A percentile compares a stretch with the other conserved stretches of the same genome.
Evolutionary conservation across 495 filamentous ascomycete species (phyloP).

Genomic region (Penicillium samsonianum): DNA sequence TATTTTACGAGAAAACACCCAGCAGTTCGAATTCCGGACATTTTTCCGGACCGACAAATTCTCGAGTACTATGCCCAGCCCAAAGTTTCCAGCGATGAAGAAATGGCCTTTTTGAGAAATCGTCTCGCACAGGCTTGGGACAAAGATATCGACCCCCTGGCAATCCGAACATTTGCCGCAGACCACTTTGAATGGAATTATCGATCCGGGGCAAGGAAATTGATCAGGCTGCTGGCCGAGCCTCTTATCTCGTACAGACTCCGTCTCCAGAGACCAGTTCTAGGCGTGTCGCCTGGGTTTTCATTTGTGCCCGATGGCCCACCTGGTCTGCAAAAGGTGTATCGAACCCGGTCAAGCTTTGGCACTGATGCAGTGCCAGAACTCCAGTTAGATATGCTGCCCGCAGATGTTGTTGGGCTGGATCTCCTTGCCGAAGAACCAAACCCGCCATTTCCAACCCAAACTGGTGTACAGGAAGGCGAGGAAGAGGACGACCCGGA

Average conservation of each 20-base stretch:
- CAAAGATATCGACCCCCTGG: conserved; percentile 61
- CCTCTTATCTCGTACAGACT: conserved; percentile 70
- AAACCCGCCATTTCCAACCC: conserved; percentile 50
- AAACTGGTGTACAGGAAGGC: conserved; percentile 38
- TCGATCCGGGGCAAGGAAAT: conserved; percentile 76
- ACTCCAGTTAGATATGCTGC: conserved; percentile 74
- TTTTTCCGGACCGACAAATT: conserved; percentile 77
- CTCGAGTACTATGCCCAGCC: conserved; percentile 86
- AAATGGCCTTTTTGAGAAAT: conserved; percentile 56
- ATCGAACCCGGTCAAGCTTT: conserved; percentile 65
- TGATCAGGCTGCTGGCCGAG: conserved; percentile 78
- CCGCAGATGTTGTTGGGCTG: conserved; percentile 72
- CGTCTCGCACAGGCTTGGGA: conserved; percentile 59
- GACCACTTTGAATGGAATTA: conserved; percentile 87
- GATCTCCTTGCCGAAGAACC: conserved; percentile 70
- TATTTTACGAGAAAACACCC: conserved; percentile 76
- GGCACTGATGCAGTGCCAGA: conserved; percentile 76
- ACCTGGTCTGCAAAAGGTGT: conserved; percentile 56
- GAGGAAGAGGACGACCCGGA: conserved; percentile 56
- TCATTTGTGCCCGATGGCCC: conserved; percentile 35
- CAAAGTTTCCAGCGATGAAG: conserved; percentile 64
- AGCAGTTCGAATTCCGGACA: conserved; percentile 71
- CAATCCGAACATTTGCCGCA: conserved; percentile 68
- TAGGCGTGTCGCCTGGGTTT: conserved; percentile 18
- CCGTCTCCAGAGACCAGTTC: conserved; percentile 35